Conservation (phyloP, 1,284 basidiomycete species). For the Rhodotorula sp. region DNA sequence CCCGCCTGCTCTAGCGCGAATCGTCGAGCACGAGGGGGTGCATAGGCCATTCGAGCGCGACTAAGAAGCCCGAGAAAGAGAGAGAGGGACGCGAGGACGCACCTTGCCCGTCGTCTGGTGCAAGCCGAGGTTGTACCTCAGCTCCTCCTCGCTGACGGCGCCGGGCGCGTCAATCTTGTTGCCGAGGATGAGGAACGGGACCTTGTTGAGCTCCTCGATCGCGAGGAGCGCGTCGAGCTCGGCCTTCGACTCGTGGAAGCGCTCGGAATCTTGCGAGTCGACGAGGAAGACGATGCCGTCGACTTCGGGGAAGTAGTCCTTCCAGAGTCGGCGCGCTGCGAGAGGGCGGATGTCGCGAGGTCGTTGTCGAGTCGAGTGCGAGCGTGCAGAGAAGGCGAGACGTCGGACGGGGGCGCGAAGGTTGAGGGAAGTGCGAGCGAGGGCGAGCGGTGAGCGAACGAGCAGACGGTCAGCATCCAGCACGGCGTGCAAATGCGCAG, state of each 20-base stretch:
- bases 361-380: constrained; percentile 1
- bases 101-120: constrained; percentile 99
- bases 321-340: constrained; percentile 93
- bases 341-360: too few species aligned
- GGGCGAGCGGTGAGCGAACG: too few species aligned
- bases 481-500: too few species aligned
- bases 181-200: constrained; percentile 97
- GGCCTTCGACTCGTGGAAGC: constrained; percentile 92
- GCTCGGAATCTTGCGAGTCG: constrained; percentile 93
- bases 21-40: too few species aligned
- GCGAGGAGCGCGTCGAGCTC: constrained; percentile 93
- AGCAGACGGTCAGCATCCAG: neutral
- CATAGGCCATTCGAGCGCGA: too few species aligned
- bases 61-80: neutral
- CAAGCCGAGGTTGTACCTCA: constrained; percentile 90
- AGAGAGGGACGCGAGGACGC: constrained; percentile 37
- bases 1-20: too few species aligned
- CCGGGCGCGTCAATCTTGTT: constrained; percentile 99
- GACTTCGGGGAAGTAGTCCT: constrained; percentile 99
- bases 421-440: neutral
- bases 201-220: constrained; percentile 91
- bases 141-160: constrained; percentile 95
- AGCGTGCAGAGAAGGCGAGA: neutral
- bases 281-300: constrained; percentile 99
- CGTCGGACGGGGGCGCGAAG: neutral